These are phyloP conservation scores for Emergomyces africanus DNA, from an alignment of 2,329 filamentous ascomycete genomes.

Conservation along the genomic window DNA sequence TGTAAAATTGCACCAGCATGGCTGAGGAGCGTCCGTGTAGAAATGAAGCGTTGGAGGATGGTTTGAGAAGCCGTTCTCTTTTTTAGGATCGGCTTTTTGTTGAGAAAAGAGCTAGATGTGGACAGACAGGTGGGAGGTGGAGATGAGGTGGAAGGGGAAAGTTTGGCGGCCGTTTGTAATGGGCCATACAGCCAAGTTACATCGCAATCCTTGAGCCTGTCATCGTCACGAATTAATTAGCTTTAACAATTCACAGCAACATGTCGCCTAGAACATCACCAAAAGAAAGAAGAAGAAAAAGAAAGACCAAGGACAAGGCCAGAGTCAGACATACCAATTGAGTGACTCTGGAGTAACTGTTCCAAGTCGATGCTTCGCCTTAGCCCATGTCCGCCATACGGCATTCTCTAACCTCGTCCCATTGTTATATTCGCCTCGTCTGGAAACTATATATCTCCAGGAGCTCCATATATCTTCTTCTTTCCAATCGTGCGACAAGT, in stretches of 20 bases:
- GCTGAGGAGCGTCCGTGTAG: conserved; percentile 76
- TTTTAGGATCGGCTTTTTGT: conserved; percentile 84
- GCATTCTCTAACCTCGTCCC: conserved; percentile 81
- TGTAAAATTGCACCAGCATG: conserved; percentile 78
- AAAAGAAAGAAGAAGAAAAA: neutral
- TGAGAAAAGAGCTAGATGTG: conserved; percentile 51
- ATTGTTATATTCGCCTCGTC: conserved; percentile 67
- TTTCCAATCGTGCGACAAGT: conserved; percentile 82
- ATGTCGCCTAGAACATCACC: neutral
- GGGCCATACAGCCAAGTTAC: conserved; percentile 97
- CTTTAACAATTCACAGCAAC: neutral
- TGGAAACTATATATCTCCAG: conserved; percentile 83
- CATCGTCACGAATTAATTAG: conserved; percentile 8
- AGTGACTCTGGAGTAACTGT: conserved; percentile 84
- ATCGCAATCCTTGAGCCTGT: conserved; percentile 90
- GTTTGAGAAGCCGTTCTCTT: conserved; percentile 94
- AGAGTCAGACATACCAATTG: conserved; percentile 57
- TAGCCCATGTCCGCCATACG: conserved; percentile 94
- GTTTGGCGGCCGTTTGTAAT: conserved; percentile 58
- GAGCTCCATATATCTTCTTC: conserved; percentile 97
- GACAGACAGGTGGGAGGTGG: conserved; percentile 44
- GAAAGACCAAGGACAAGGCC: too few relatives aligned
- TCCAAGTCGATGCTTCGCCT: conserved; percentile 72
- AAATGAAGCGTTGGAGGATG: conserved; percentile 81
- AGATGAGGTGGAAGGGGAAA: conserved; percentile 34